phyloP scores from a whole-genome alignment of 2,329 filamentous ascomycete genomes.

The Pyricularia sp. region DNA sequence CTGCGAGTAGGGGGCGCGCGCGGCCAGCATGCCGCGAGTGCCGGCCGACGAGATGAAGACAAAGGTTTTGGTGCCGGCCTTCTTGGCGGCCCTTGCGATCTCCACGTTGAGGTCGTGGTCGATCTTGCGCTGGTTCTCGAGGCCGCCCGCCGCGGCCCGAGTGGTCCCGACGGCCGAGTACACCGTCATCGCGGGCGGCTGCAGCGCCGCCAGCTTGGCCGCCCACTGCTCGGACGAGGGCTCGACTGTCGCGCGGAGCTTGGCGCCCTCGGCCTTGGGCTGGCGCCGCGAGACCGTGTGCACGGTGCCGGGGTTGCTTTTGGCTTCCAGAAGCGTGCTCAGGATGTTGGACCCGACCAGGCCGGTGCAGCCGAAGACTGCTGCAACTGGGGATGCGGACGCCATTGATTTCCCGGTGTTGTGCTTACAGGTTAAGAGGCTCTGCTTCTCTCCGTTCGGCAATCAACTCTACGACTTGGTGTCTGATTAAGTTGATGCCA shows the following conservation, averaged over 20 bases:
- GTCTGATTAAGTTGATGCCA: too few species aligned
- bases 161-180: conserved; percentile 79
- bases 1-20: conserved; percentile 41
- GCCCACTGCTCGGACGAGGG: conserved; percentile 63
- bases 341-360: conserved; percentile 69
- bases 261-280: conserved; percentile 39
- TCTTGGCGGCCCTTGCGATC: conserved; percentile 65
- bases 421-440: neutral
- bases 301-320: conserved; percentile 39
- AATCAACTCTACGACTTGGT: neutral
- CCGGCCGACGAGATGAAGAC: conserved; percentile 62
- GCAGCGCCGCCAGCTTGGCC: conserved; percentile 41
- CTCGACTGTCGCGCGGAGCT: conserved; percentile 58
- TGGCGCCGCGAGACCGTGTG: conserved; percentile 59
- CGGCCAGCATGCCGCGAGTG: conserved; percentile 27
- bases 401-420: conserved; percentile 24
- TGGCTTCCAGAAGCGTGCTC: conserved; percentile 44
- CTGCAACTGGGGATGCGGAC: conserved; percentile 25
- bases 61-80: conserved; percentile 62
- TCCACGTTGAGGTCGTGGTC: conserved; percentile 81
- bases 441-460: neutral
- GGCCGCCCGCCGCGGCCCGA: conserved; percentile 59
- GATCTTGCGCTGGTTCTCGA: conserved; percentile 76
- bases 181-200: conserved; percentile 44
- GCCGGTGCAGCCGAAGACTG: conserved; percentile 55